phyloP scores from a whole-genome alignment of 345 rosid genomes.

The Cochlearia excelsa region DNA sequence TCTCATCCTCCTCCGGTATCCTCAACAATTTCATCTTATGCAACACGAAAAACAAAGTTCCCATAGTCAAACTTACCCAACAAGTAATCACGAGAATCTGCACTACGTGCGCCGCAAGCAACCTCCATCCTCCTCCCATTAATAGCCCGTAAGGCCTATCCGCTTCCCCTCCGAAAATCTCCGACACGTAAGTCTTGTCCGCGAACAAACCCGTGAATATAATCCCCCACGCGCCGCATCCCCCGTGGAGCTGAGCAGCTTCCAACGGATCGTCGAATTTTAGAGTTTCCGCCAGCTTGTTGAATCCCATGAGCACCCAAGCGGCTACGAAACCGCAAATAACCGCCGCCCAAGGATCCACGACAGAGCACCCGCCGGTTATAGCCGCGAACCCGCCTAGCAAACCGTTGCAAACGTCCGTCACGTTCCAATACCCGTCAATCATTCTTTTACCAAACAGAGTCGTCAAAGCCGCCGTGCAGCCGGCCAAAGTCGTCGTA shows the following conservation, averaged over 20 bases:
- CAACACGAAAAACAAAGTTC: slow-evolving; percentile 34
- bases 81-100: slow-evolving; percentile 38
- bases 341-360: slow-evolving; percentile 44
- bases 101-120: slow-evolving; percentile 39
- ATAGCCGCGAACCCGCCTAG: slow-evolving; percentile 51
- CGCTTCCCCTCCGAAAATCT: slow-evolving; percentile 35
- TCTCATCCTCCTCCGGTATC: slow-evolving; percentile 40
- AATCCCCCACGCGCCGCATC: slow-evolving; percentile 46
- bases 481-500: slow-evolving; percentile 46
- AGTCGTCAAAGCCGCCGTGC: slow-evolving; percentile 43
- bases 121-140: slow-evolving; percentile 45
- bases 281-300: slow-evolving; percentile 37
- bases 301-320: slow-evolving; percentile 42
- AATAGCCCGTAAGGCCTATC: slow-evolving; percentile 41
- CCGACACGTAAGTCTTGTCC: slow-evolving; percentile 17
- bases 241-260: slow-evolving; percentile 50
- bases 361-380: slow-evolving; percentile 44
- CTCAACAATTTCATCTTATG: slow-evolving; percentile 38
- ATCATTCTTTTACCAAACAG: no score
- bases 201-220: slow-evolving; percentile 46
- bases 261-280: slow-evolving; percentile 44
- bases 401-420: slow-evolving; percentile 46
- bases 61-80: slow-evolving; percentile 46
- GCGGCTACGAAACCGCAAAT: slow-evolving; percentile 47
- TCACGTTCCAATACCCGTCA: slow-evolving; percentile 38